A percentile compares a stretch with the other conserved stretches of the same genome.
Conservation (phyloP, 257 asterid genomes). For the Paraleonurus japonicus region DNA sequence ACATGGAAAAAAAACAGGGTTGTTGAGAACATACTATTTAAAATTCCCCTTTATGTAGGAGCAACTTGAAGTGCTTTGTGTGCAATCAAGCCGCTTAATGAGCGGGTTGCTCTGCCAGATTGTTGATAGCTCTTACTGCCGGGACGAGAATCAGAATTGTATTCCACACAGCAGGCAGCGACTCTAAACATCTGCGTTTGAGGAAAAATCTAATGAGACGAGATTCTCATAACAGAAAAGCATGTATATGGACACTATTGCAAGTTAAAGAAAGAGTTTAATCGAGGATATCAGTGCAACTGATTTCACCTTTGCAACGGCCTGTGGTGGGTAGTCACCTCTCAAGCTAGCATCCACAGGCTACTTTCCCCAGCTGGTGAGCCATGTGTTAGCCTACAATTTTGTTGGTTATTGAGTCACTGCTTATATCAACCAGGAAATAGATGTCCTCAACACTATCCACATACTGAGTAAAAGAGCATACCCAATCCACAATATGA, state of each 20-base stretch:
- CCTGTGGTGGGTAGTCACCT: too few relatives aligned
- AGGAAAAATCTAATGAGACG: background rate
- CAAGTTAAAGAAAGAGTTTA: too few relatives aligned
- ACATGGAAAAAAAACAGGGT: too few relatives aligned
- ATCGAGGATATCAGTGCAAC: too few relatives aligned
- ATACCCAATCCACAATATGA: conserved; percentile 34
- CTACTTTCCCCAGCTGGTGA: conserved; percentile 36
- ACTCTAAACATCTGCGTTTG: background rate
- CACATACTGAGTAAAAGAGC: conserved; percentile 1
- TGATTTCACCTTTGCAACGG: too few relatives aligned
- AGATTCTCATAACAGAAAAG: background rate
- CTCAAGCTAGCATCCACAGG: conserved; percentile 45
- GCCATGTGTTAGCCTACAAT: background rate
- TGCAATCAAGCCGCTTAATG: too few relatives aligned
- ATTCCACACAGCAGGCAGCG: background rate
- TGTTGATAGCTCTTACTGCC: background rate
- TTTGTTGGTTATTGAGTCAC: background rate
- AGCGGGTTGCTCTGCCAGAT: too few relatives aligned
- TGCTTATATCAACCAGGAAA: background rate
- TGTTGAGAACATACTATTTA: too few relatives aligned
- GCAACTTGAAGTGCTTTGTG: too few relatives aligned
- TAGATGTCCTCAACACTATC: background rate
- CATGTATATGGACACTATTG: background rate
- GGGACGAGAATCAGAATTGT: background rate
- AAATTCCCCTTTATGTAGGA: too few relatives aligned